Percentiles rank a stretch among this genome's conserved stretches.
phyloP scores from a whole-genome alignment of 805 yeast species.

The Candida ipomoeae region DNA sequence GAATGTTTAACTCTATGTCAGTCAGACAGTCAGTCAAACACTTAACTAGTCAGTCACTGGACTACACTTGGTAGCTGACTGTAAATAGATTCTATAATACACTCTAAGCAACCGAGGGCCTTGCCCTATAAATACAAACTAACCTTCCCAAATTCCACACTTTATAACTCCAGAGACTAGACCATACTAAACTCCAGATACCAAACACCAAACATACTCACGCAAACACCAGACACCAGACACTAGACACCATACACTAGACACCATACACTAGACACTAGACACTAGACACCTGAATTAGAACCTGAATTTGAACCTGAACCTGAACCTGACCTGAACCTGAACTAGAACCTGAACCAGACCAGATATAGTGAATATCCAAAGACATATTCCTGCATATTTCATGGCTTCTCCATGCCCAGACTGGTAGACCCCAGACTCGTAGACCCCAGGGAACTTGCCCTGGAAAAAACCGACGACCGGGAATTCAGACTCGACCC shows the following conservation, averaged over 20 bases:
- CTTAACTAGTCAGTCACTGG: no score
- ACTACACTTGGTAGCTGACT: no score
- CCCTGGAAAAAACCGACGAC: not conserved
- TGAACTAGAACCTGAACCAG: no score
- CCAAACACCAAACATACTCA: not conserved
- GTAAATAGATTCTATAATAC: not conserved
- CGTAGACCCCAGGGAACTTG: not conserved
- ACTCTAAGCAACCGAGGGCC: not conserved
- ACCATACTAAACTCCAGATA: not conserved
- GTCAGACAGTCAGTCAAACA: not conserved
- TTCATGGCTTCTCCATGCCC: no score
- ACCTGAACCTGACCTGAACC: no score
- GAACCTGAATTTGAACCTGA: no score
- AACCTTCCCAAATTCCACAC: not conserved
- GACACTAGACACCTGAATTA: no score
- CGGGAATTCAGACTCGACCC: conserved; percentile 3
- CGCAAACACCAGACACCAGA: no score
- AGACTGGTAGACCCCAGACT: not conserved
- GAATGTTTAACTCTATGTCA: conserved; percentile 62
- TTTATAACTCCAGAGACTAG: not conserved
- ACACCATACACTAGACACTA: no score
- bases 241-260: no score
- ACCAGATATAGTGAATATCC: no score
- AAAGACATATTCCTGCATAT: no score
- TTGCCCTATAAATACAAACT: not conserved